These are phyloP conservation scores for Diaporthe longicolla DNA, from an alignment of 2,329 filamentous ascomycete genomes.

Conservation along the genomic window DNA sequence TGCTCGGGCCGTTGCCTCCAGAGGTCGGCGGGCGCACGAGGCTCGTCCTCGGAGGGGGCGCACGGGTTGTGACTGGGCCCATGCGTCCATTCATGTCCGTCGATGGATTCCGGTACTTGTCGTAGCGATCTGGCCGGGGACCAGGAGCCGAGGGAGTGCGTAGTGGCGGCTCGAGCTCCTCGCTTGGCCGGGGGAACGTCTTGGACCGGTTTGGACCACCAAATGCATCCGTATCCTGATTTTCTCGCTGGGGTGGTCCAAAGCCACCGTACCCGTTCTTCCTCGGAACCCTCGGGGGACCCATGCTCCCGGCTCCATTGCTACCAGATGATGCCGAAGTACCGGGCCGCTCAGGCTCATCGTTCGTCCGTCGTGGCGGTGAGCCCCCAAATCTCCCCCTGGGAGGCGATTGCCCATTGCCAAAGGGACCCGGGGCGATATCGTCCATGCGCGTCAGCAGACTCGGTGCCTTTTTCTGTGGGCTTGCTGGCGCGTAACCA, in stretches of 20 bases:
- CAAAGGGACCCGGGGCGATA: conserved; percentile 77
- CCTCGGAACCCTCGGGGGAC: conserved; percentile 57
- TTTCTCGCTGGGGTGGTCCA: conserved; percentile 59
- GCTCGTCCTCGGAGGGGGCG: conserved; percentile 67
- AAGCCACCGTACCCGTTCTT: conserved; percentile 73
- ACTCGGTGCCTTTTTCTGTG: conserved; percentile 56
- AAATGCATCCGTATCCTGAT: conserved; percentile 54
- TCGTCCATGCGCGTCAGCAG: conserved; percentile 75
- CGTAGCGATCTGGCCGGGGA: conserved; percentile 55
- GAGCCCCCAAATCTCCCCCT: conserved; percentile 27
- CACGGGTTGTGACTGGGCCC: conserved; percentile 65
- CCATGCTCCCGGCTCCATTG: conserved; percentile 51
- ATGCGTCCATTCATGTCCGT: conserved; percentile 47
- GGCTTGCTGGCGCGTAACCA: conserved; percentile 64
- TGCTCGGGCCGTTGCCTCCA: conserved; percentile 56
- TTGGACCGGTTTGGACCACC: conserved; percentile 62
- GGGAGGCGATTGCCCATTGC: conserved; percentile 48
- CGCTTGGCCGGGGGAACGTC: conserved; percentile 64
- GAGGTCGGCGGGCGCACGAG: conserved; percentile 59
- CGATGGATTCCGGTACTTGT: conserved; percentile 52
- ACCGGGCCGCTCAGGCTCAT: conserved; percentile 47
- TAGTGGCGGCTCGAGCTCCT: conserved; percentile 54
- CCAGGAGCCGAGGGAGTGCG: conserved; percentile 65
- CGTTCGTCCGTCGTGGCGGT: conserved; percentile 40
- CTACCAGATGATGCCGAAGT: conserved; percentile 53